Conservation (phyloP, 2,329 filamentous ascomycete species). For the Neonectria hederae region DNA sequence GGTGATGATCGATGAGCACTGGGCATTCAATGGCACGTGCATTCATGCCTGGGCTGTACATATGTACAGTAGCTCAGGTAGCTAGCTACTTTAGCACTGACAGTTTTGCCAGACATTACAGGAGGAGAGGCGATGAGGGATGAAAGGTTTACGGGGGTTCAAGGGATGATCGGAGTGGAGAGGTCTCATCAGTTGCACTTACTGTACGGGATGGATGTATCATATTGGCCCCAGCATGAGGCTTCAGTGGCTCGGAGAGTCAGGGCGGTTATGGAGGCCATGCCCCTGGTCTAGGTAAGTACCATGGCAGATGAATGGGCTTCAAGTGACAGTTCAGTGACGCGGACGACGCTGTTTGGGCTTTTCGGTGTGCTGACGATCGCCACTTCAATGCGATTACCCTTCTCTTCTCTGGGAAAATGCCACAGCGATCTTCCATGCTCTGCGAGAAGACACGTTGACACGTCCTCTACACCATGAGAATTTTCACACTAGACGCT, state of each 20-base stretch:
- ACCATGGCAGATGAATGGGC: not conserved
- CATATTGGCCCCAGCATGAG: not conserved
- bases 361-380: not conserved
- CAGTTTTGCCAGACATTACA: not conserved
- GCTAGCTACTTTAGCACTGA: not conserved
- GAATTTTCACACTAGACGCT: not conserved
- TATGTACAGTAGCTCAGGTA: not conserved
- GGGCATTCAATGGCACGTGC: not conserved
- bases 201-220: not conserved
- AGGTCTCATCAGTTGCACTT: not conserved
- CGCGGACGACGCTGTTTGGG: not conserved
- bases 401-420: not conserved
- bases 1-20: constrained; percentile 7
- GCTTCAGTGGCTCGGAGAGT: not conserved
- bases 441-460: not conserved
- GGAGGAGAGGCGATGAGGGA: not conserved
- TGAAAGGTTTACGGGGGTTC: not conserved
- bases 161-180: not conserved
- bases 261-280: not conserved
- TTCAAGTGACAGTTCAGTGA: not conserved
- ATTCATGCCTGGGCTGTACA: not conserved
- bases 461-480: not conserved
- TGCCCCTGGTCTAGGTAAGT: not conserved
- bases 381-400: not conserved
- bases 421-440: not conserved